A percentile compares a stretch with the other conserved stretches of the same genome.
Evolutionary conservation across 164 flowering plant genomes (phyloP).

Genomic region (Piper betle): DNA sequence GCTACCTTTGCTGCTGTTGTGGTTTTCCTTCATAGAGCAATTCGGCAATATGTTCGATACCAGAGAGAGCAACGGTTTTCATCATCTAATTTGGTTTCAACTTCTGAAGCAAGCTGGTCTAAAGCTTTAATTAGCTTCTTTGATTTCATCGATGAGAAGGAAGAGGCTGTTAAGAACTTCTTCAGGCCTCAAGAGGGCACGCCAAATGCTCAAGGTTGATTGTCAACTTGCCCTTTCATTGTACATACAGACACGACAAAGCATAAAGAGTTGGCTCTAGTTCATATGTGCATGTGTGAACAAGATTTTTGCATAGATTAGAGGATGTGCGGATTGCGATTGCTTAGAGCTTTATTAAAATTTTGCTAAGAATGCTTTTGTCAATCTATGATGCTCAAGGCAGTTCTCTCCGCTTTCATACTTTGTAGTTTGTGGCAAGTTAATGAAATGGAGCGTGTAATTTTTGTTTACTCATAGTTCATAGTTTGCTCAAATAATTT

Average conservation of each 20-base stretch:
- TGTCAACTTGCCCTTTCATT: not conserved
- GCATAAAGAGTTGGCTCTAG: not conserved
- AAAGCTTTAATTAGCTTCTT: slow-evolving; percentile 30
- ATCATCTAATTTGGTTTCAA: slow-evolving; percentile 1
- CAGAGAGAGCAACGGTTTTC: slow-evolving; percentile 18
- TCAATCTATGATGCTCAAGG: too few species aligned
- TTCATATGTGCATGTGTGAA: not conserved
- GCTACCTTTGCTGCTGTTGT: slow-evolving; percentile 27
- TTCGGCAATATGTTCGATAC: slow-evolving; percentile 37
- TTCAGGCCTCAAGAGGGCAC: slow-evolving; percentile 23
- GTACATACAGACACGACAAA: not conserved
- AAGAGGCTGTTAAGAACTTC: slow-evolving; percentile 50
- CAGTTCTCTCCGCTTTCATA: too few species aligned
- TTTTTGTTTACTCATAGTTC: too few species aligned
- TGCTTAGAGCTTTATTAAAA: too few species aligned
- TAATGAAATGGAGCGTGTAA: too few species aligned
- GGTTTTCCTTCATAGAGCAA: slow-evolving; percentile 26
- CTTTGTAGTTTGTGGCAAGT: too few species aligned
- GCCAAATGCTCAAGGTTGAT: slow-evolving; percentile 1
- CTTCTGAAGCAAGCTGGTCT: slow-evolving; percentile 19
- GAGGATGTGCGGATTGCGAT: too few species aligned
- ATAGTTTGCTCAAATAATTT: too few species aligned
- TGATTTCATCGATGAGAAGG: slow-evolving; percentile 61
- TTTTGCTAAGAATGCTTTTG: too few species aligned
- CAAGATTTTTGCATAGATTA: too few species aligned